Conservation (phyloP, 2,329 filamentous ascomycete species). For the Hypoxylon sp. region DNA sequence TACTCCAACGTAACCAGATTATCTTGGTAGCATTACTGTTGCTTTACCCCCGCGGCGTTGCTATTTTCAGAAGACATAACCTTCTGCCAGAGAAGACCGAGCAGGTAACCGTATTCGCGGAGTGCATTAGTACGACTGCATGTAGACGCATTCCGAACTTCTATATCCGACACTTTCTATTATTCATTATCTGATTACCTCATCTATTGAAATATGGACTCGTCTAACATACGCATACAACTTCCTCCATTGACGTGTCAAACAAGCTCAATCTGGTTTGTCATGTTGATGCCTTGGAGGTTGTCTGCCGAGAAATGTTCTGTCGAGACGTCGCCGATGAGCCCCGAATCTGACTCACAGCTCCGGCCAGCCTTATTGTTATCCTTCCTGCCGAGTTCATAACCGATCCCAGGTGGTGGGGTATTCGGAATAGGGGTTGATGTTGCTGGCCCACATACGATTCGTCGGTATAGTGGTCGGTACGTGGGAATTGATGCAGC, state of each 20-base stretch:
- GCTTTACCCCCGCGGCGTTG: too few relatives aligned
- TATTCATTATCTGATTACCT: too few relatives aligned
- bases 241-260: neutral
- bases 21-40: too few relatives aligned
- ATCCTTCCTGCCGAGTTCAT: neutral
- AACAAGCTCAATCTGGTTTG: conserved; percentile 8
- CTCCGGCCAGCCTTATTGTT: neutral
- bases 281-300: neutral
- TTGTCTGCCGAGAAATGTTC: neutral
- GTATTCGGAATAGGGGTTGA: neutral
- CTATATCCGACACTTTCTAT: too few relatives aligned
- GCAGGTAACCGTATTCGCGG: too few relatives aligned
- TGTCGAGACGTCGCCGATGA: neutral
- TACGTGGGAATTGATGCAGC: conserved; percentile 22
- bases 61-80: too few relatives aligned
- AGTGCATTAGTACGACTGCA: too few relatives aligned
- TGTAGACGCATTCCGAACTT: too few relatives aligned
- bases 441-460: neutral
- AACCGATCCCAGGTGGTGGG: neutral
- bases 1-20: too few relatives aligned
- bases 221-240: neutral
- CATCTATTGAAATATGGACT: neutral
- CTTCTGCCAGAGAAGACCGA: too few relatives aligned
- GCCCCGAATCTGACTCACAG: neutral
- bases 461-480: conserved; percentile 6